Evolutionary conservation across 495 filamentous ascomycete genomes (phyloP), one percentile per base, ranked within the genome.

Genomic region (Physcia stellaris): DNA sequence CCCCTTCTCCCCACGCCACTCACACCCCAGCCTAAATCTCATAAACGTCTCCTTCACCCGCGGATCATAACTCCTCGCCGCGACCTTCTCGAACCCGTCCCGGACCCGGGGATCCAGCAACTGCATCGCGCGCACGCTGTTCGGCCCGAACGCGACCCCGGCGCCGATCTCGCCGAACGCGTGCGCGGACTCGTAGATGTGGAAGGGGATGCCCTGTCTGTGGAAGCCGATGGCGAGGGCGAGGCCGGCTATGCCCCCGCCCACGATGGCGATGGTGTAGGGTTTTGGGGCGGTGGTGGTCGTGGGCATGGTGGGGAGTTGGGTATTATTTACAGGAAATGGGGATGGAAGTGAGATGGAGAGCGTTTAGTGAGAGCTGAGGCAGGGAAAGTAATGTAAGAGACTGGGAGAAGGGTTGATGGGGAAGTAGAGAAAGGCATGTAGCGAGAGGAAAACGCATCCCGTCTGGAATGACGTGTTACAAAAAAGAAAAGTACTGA

Each of bases 101-200:
- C 59, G 44, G 32, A 78, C 63, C 1, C 55, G 49, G 6, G 61
- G 59, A 23, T 71, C 62, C 34, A 76, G 64, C 4, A 68, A 27
- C 4, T 51, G 47, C 66, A 80, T 73, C 1, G 75, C 74, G 2
- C 62, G 55, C 4, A 66, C 56, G 5, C 75, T 62, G 49, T 80
- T 80, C 24, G 73, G 66, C 0, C 68, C 68, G 26, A 80, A 68
- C 9, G 62, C 66, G 3, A 81, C 63, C 9, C 76, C 77, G 2
- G 77, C 77, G 20, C 78, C 78, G 3, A 81, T 66, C 43, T 73
- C 69, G 1, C 56, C 55, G 27, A 77, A 69, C 1, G 45, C 45
- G 4, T 49, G 35, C 0, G 64, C 63, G 7, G 68, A 59, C 42
- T 77, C 73, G 55, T 75, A 79, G 36, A 77, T 51, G 4, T 57